A percentile compares a stretch with the other conserved stretches of the same genome.
Conservation (phyloP, 495 filamentous ascomycete genomes). For the Tetracladium marchalianum region DNA sequence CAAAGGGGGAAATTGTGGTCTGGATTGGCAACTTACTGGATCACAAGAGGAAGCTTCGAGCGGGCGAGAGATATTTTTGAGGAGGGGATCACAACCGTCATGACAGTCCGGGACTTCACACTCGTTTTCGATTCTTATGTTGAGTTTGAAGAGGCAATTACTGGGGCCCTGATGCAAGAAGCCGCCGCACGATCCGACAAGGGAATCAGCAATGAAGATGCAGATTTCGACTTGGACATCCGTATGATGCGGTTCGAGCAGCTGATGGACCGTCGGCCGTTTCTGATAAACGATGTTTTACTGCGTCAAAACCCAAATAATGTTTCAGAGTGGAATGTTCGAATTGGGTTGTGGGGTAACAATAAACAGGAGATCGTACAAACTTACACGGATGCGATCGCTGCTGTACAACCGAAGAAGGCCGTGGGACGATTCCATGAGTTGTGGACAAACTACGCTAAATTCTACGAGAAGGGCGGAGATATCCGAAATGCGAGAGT, state of each 20-base stretch:
- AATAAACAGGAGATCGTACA: slow-evolving; percentile 87
- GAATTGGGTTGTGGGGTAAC: slow-evolving; percentile 88
- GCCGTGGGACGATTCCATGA: slow-evolving; percentile 90
- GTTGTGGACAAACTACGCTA: slow-evolving; percentile 95
- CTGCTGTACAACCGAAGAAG: slow-evolving; percentile 87
- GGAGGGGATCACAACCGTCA: slow-evolving; percentile 93
- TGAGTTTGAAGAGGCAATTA: slow-evolving; percentile 96
- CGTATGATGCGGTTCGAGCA: slow-evolving; percentile 98
- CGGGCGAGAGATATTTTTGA: slow-evolving; percentile 85
- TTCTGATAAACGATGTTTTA: slow-evolving; percentile 93
- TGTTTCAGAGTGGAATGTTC: slow-evolving; percentile 94
- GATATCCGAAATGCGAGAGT: slow-evolving; percentile 78
- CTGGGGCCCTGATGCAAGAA: slow-evolving; percentile 79
- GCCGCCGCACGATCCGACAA: slow-evolving; percentile 76
- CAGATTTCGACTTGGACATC: slow-evolving; percentile 93
- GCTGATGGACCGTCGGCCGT: slow-evolving; percentile 92
- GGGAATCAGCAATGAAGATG: slow-evolving; percentile 69
- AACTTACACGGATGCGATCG: slow-evolving; percentile 92
- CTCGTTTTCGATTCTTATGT: slow-evolving; percentile 93
- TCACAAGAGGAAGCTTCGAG: slow-evolving; percentile 85
- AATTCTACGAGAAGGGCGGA: slow-evolving; percentile 87
- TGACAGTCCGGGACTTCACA: slow-evolving; percentile 98
- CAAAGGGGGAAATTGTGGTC: slow-evolving; percentile 97
- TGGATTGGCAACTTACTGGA: slow-evolving; percentile 94
- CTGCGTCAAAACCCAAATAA: slow-evolving; percentile 95